Percentiles rank a stretch among this genome's conserved stretches.
These are phyloP conservation scores for Thelonectria rubi DNA, from an alignment of 2,329 filamentous ascomycete species.

Conservation along the genomic window DNA sequence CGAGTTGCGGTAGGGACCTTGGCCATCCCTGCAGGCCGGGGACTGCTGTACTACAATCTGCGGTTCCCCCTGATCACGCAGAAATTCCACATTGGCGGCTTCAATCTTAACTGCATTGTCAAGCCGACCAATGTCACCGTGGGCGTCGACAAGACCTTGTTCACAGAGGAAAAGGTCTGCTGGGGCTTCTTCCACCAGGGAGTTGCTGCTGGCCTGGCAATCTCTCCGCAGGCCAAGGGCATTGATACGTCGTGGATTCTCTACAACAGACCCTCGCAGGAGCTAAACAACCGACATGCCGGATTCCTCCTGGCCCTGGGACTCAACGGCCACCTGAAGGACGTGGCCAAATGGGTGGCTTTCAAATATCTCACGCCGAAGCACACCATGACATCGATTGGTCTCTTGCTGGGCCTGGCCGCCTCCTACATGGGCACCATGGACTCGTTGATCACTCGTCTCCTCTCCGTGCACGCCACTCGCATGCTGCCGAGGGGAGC, in stretches of 20 bases:
- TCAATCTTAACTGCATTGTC: conserved; percentile 91
- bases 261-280: conserved; percentile 89
- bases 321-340: conserved; percentile 93
- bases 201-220: conserved; percentile 89
- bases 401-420: conserved; percentile 88
- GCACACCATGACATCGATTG: conserved; percentile 98
- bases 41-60: conserved; percentile 86
- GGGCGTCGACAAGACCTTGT: conserved; percentile 86
- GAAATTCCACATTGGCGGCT: conserved; percentile 87
- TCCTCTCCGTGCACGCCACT: conserved; percentile 95
- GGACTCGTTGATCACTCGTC: conserved; percentile 92
- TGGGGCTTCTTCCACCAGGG: conserved; percentile 99
- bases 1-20: conserved; percentile 87
- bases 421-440: conserved; percentile 96
- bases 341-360: conserved; percentile 95
- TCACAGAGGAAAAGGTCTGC: conserved; percentile 95
- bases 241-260: conserved; percentile 99
- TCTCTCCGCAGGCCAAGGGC: conserved; percentile 87
- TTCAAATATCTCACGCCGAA: conserved; percentile 99
- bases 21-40: conserved; percentile 86
- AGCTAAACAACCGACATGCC: conserved; percentile 95
- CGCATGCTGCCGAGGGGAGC: conserved; percentile 92
- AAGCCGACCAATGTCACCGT: conserved; percentile 92
- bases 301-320: conserved; percentile 91
- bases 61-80: conserved; percentile 91